Conservation (phyloP, 805 yeast genomes). For the Candida silvatica region DNA sequence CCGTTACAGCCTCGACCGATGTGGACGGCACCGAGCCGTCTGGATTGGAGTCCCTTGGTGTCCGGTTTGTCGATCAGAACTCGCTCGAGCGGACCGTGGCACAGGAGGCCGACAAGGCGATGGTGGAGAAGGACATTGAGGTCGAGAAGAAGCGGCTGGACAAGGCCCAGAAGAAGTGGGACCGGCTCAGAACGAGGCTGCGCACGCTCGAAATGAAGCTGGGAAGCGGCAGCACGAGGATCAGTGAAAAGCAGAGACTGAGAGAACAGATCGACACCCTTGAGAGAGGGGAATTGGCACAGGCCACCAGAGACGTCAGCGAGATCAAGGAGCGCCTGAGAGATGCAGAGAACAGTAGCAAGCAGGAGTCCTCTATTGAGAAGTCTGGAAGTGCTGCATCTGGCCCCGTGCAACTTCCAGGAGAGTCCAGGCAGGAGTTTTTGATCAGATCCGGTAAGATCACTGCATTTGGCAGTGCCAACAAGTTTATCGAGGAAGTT, state of each 20-base stretch:
- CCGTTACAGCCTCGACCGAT: no score
- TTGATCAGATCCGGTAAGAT: constrained; percentile 84
- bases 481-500: constrained; percentile 43
- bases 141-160: constrained; percentile 69
- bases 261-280: constrained; percentile 46
- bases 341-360: constrained; percentile 7
- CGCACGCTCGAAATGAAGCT: constrained; percentile 39
- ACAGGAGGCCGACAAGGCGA: constrained; percentile 52
- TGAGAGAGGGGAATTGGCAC: constrained; percentile 39
- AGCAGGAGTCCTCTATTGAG: constrained; percentile 10
- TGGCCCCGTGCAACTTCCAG: constrained; percentile 29
- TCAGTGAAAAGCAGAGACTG: constrained; percentile 53
- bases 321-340: constrained; percentile 43
- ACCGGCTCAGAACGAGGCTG: constrained; percentile 35
- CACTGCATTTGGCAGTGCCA: constrained; percentile 81
- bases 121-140: constrained; percentile 57
- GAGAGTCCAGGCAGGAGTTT: constrained; percentile 74
- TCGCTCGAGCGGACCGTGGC: constrained; percentile 72
- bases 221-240: constrained; percentile 44
- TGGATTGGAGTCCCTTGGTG: constrained; percentile 36
- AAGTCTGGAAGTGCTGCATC: not conserved
- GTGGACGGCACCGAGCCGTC: no score
- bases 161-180: constrained; percentile 46
- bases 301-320: constrained; percentile 47
- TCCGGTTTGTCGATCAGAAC: constrained; percentile 67